Evolutionary conservation across 1,284 basidiomycete species (phyloP).

Genomic region (Ceratobasidium papillatum): DNA sequence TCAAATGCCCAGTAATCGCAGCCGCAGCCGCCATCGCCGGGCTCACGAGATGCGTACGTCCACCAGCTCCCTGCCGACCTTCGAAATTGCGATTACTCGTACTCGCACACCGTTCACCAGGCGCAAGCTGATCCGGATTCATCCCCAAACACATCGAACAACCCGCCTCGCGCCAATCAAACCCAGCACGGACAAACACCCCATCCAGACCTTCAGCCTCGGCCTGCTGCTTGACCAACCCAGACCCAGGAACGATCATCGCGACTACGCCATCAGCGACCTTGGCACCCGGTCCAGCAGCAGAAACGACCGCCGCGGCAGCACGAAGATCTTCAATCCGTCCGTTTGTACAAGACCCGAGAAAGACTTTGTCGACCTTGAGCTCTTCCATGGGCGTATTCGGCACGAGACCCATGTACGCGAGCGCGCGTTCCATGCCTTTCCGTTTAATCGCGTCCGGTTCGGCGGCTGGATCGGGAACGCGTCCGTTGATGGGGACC

Average conservation of each 20-base stretch:
- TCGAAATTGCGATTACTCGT: slow-evolving; percentile 99
- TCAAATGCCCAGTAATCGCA: slow-evolving; percentile 87
- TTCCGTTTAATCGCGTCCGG: slow-evolving; percentile 72
- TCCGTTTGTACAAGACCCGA: slow-evolving; percentile 96
- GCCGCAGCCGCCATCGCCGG: slow-evolving; percentile 97
- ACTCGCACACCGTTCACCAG: slow-evolving; percentile 92
- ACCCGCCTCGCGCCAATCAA: slow-evolving; percentile 97
- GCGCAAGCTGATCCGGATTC: slow-evolving; percentile 94
- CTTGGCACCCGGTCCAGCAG: slow-evolving; percentile 74
- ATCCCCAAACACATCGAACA: slow-evolving; percentile 99
- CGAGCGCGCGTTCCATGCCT: slow-evolving; percentile 81
- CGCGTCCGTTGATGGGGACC: slow-evolving; percentile 83
- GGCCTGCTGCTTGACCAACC: slow-evolving; percentile 92
- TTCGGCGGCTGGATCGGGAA: slow-evolving; percentile 81
- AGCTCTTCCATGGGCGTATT: slow-evolving; percentile 88
- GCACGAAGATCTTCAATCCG: slow-evolving; percentile 95
- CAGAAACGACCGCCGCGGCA: slow-evolving; percentile 83
- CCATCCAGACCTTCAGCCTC: slow-evolving; percentile 92
- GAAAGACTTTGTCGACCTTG: slow-evolving; percentile 92
- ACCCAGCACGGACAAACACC: slow-evolving; percentile 93
- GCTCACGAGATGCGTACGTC: slow-evolving; percentile 91
- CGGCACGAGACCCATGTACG: slow-evolving; percentile 91
- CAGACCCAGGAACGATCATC: slow-evolving; percentile 97
- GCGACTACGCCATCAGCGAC: slow-evolving; percentile 79
- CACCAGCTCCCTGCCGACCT: slow-evolving; percentile 90